Conservation (phyloP, 225 moss, liverwort and hornwort species). For the Bryum argenteum region DNA sequence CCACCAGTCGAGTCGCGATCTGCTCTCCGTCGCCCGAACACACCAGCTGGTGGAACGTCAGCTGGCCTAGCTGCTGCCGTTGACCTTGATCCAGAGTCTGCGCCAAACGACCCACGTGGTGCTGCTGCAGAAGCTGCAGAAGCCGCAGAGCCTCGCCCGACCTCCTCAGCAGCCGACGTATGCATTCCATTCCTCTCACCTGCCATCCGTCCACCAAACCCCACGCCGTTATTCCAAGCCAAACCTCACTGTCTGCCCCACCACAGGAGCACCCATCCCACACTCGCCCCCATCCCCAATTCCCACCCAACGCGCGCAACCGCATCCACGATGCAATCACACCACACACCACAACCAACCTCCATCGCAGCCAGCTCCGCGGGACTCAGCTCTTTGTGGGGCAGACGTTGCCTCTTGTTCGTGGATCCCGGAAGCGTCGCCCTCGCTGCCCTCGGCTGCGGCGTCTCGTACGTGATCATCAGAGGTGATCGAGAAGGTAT, state of each 20-base stretch:
- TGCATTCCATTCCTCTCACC: conserved; percentile 97
- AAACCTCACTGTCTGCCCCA: neutral
- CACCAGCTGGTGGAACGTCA: conserved; percentile 94
- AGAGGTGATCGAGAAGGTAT: conserved; percentile 56
- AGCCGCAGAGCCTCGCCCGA: conserved; percentile 95
- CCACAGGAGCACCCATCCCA: neutral
- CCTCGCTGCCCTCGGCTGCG: conserved; percentile 64
- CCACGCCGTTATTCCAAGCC: conserved; percentile 4
- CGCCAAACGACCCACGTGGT: conserved; percentile 90
- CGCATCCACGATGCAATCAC: conserved; percentile 2
- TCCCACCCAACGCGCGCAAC: neutral
- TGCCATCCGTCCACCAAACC: conserved; percentile 35
- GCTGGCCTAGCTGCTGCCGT: conserved; percentile 68
- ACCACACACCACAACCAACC: conserved; percentile 40
- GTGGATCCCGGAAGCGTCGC: conserved; percentile 47
- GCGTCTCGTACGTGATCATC: conserved; percentile 82
- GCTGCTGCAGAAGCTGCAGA: conserved; percentile 87
- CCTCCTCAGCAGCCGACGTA: conserved; percentile 84
- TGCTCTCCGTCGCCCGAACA: conserved; percentile 93
- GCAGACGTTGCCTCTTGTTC: conserved; percentile 86
- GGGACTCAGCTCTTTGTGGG: conserved; percentile 66
- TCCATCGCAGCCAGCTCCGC: conserved; percentile 96
- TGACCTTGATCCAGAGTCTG: conserved; percentile 76
- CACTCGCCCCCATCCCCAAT: neutral
- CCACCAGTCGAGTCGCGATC: conserved; percentile 94